These are phyloP conservation scores for Ottelia alismoides DNA, from an alignment of 106 monocot species.

Conservation along the genomic window DNA sequence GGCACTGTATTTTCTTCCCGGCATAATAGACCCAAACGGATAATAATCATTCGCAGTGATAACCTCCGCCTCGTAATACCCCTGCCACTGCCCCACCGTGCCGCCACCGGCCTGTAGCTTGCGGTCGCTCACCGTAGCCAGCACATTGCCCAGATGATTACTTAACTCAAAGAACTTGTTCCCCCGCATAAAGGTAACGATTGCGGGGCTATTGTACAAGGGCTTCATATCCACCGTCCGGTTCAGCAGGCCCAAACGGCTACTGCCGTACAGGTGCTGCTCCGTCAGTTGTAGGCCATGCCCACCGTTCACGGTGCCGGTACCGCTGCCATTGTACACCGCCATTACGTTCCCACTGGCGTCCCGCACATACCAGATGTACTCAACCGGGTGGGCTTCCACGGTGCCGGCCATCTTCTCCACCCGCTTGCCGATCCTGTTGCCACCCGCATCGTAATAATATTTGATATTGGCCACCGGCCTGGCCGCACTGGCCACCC, in stretches of 20 bases:
- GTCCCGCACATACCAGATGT: background rate
- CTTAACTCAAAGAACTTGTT: background rate
- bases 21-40: background rate
- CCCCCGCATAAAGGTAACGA: background rate
- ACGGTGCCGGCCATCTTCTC: background rate
- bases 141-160: background rate
- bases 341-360: background rate
- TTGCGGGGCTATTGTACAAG: background rate
- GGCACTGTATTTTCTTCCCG: no score
- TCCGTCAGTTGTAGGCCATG: background rate
- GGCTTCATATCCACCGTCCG: no score
- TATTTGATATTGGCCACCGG: background rate
- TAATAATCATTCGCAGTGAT: background rate
- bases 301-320: background rate
- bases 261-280: background rate
- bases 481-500: background rate
- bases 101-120: background rate
- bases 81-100: background rate
- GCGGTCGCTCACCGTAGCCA: background rate
- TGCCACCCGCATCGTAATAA: background rate
- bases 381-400: no score
- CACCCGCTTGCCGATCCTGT: background rate
- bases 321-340: background rate
- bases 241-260: background rate
- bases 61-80: background rate